A percentile compares a stretch with the other conserved stretches of the same genome.
phyloP scores from a whole-genome alignment of 1,139 yeast species.

The Lipomyces yarrowii region DNA sequence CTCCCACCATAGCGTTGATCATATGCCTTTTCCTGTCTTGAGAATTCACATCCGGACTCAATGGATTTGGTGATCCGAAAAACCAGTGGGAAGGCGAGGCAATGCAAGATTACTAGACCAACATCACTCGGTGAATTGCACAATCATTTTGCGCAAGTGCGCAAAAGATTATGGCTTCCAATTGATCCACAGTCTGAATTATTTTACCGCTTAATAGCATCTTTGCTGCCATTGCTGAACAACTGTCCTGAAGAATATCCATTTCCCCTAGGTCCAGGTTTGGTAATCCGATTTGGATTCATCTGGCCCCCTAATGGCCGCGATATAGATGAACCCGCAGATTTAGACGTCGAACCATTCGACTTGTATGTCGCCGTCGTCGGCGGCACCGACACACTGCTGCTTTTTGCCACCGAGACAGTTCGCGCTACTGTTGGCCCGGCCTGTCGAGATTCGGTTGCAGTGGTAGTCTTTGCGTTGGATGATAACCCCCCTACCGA shows the following conservation, averaged over 20 bases:
- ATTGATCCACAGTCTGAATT: background rate
- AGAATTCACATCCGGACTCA: too few relatives aligned
- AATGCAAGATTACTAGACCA: background rate
- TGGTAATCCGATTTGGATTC: background rate
- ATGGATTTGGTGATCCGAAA: too few relatives aligned
- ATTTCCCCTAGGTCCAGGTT: background rate
- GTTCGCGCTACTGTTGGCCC: background rate
- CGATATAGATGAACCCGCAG: background rate
- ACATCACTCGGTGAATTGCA: background rate
- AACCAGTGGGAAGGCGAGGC: too few relatives aligned
- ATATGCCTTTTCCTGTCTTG: too few relatives aligned
- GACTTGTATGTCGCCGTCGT: background rate
- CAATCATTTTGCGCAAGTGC: background rate
- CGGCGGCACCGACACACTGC: background rate
- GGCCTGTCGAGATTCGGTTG: background rate
- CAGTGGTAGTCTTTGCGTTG: background rate
- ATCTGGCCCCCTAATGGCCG: background rate
- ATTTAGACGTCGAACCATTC: background rate
- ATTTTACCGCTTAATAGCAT: background rate
- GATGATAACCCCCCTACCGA: conserved; percentile 23
- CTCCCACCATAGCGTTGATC: too few relatives aligned
- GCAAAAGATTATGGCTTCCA: background rate
- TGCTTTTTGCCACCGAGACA: background rate
- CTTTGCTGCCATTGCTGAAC: background rate
- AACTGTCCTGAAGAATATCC: background rate